Conservation (phyloP, 2,329 filamentous ascomycete species). For the Botrytis squamosa region DNA sequence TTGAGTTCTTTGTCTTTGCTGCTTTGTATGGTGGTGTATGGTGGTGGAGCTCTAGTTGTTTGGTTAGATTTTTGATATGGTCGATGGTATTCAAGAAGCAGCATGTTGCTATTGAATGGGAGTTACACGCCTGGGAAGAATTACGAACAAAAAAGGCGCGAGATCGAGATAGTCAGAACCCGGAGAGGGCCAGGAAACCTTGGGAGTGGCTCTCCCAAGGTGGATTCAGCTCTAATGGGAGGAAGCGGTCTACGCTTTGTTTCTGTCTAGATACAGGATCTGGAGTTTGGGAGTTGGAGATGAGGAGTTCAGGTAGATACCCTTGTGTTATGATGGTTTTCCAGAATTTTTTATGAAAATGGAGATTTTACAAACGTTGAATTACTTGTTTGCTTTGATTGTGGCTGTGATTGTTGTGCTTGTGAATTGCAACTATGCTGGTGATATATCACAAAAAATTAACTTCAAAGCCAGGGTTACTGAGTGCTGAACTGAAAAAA, state of each 20-base stretch:
- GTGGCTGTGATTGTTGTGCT: not conserved
- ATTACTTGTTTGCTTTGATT: not conserved
- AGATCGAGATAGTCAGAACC: not conserved
- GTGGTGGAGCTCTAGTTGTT: not conserved
- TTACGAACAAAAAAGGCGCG: not conserved
- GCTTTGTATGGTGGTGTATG: not conserved
- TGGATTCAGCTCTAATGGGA: slow-evolving; percentile 10
- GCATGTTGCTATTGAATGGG: not conserved
- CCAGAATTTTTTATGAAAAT: not conserved
- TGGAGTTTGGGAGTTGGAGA: not conserved
- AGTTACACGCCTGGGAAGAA: no score
- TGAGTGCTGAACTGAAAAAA: not conserved
- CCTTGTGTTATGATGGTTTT: not conserved
- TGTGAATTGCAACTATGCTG: not conserved
- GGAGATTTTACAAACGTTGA: not conserved
- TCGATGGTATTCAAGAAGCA: not conserved
- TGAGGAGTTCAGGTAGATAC: not conserved
- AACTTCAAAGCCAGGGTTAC: not conserved
- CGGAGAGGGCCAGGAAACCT: slow-evolving; percentile 3
- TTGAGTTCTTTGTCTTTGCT: not conserved
- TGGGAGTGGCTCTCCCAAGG: not conserved
- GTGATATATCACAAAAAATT: not conserved
- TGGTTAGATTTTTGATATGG: not conserved
- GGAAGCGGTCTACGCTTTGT: not conserved
- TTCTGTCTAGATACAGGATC: not conserved